A percentile compares a stretch with the other conserved stretches of the same genome.
Conservation (phyloP, 331 rosid genomes). For the Pyrus hybrid region DNA sequence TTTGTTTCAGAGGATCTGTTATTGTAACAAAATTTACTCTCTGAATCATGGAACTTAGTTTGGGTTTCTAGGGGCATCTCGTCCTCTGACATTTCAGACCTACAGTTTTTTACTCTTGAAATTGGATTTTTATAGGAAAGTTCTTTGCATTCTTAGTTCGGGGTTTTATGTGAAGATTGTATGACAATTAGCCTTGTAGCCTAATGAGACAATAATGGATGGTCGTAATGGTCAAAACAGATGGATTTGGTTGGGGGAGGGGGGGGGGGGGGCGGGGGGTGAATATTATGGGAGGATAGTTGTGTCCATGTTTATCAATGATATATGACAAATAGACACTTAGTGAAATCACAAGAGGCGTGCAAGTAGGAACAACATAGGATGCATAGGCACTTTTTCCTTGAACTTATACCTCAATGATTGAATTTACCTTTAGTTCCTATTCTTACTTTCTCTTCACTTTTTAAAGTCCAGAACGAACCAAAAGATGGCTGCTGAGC, state of each 20-base stretch:
- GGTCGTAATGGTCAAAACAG: background rate
- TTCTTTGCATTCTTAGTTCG: background rate
- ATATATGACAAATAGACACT: background rate
- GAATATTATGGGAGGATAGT: background rate
- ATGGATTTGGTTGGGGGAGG: background rate
- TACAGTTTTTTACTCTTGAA: background rate
- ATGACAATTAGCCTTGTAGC: background rate
- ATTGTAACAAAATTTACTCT: no score
- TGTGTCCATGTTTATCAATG: background rate
- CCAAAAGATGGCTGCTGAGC: slow-evolving; percentile 74
- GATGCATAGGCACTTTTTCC: background rate
- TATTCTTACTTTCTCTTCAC: background rate
- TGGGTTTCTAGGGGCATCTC: no score
- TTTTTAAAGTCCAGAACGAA: slow-evolving; percentile 17
- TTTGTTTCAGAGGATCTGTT: no score
- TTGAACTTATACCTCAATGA: background rate
- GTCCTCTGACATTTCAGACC: no score
- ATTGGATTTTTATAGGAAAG: background rate
- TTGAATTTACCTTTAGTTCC: slow-evolving; percentile 3
- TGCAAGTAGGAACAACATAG: background rate
- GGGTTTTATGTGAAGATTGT: background rate
- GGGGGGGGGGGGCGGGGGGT: background rate
- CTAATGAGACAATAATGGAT: background rate
- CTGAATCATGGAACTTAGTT: no score
- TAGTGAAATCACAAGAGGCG: background rate